Evolutionary conservation across 2,329 filamentous ascomycete species (phyloP).

Genomic region (Lachnellula occidentalis): DNA sequence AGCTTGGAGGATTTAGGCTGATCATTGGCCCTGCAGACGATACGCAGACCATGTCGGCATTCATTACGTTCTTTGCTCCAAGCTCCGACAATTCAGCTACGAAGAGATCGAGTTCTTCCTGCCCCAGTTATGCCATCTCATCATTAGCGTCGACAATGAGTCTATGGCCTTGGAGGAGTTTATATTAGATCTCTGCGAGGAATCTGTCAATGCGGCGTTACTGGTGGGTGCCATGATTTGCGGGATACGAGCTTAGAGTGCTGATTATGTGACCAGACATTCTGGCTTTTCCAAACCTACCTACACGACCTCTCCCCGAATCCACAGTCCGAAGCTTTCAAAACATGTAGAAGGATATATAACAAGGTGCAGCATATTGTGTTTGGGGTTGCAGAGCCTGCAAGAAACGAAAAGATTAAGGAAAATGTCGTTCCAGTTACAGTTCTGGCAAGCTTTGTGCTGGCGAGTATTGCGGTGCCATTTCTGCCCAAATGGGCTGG

Average conservation of each 20-base stretch:
- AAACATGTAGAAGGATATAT: slow-evolving; percentile 77
- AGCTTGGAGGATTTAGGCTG: slow-evolving; percentile 1
- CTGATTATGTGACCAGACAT: slow-evolving; percentile 53
- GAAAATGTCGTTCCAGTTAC: slow-evolving; percentile 78
- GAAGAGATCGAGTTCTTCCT: slow-evolving; percentile 92
- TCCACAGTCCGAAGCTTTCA: slow-evolving; percentile 71
- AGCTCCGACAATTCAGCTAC: slow-evolving; percentile 83
- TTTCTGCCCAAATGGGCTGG: slow-evolving; percentile 73
- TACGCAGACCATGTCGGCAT: slow-evolving; percentile 88
- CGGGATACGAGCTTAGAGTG: slow-evolving; percentile 3
- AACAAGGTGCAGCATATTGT: slow-evolving; percentile 87
- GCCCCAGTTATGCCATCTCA: slow-evolving; percentile 79
- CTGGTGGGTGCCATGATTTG: slow-evolving; percentile 51
- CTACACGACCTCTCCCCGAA: slow-evolving; percentile 72
- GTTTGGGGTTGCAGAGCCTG: slow-evolving; percentile 68
- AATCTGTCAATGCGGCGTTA: slow-evolving; percentile 78
- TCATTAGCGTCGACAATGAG: slow-evolving; percentile 85
- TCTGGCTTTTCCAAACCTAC: slow-evolving; percentile 87
- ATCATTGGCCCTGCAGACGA: slow-evolving; percentile 48
- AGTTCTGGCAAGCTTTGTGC: slow-evolving; percentile 72
- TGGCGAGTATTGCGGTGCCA: slow-evolving; percentile 70
- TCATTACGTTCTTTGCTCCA: slow-evolving; percentile 82
- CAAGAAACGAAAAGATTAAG: slow-evolving; percentile 68
- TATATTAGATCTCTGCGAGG: slow-evolving; percentile 77
- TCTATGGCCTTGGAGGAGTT: slow-evolving; percentile 89